Conservation (phyloP, 371 early-diverging fungal species). For the Mucor racemosus region DNA sequence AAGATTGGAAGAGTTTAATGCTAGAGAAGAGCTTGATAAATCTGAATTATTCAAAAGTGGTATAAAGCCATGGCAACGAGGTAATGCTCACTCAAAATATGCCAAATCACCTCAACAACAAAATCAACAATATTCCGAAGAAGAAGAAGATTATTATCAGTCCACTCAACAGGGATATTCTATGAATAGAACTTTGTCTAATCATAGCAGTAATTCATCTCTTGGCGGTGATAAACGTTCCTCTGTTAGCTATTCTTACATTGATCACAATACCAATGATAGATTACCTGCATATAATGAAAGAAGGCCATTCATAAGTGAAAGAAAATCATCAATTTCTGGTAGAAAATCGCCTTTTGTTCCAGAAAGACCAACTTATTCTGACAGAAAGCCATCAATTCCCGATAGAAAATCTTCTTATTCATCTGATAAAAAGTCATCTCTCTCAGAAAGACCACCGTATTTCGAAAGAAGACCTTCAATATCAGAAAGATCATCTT, state of each 20-base stretch:
- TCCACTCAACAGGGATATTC: background rate
- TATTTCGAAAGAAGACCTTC: background rate
- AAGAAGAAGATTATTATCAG: background rate
- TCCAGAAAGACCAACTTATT: background rate
- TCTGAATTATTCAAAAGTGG: conserved; percentile 24
- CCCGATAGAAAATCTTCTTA: background rate
- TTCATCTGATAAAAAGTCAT: background rate
- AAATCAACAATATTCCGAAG: background rate
- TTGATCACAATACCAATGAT: background rate
- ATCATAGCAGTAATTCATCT: background rate
- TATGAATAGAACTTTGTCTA: background rate
- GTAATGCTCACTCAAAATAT: background rate
- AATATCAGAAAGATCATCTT: background rate
- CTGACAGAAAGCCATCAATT: background rate
- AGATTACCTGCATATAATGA: background rate
- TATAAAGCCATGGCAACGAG: conserved; percentile 7
- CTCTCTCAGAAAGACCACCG: background rate
- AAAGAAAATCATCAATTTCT: background rate
- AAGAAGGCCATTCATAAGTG: background rate
- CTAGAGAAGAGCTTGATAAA: conserved; percentile 38
- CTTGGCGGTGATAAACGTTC: background rate
- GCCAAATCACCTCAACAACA: background rate
- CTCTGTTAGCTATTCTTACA: background rate
- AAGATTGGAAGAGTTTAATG: conserved; percentile 28
- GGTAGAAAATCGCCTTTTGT: background rate